Conservation (phyloP, 768 basidiomycete genomes). For the Termitomyces sp. region DNA sequence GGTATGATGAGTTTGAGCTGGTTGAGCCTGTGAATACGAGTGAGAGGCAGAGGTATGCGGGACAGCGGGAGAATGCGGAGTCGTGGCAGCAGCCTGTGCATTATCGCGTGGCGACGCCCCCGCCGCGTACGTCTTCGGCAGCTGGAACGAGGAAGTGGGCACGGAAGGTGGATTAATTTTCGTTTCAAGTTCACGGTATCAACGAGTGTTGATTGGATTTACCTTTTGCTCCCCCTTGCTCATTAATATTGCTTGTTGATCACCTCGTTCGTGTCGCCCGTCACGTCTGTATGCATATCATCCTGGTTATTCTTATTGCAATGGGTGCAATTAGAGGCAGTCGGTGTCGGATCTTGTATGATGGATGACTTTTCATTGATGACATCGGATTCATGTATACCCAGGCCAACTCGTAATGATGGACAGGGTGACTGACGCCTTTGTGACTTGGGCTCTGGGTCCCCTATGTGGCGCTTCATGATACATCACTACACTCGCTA, state of each 20-base stretch:
- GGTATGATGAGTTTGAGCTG: conserved; percentile 12
- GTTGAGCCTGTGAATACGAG: conserved; percentile 1
- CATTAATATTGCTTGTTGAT: neutral
- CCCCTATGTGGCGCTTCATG: neutral
- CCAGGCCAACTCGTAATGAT: neutral
- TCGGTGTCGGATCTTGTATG: conserved; percentile 13
- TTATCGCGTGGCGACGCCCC: conserved; percentile 35
- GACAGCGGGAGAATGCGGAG: conserved; percentile 14
- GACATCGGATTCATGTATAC: neutral
- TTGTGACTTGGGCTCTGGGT: neutral
- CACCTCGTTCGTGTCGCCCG: too few species aligned
- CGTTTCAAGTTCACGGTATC: conserved; percentile 6
- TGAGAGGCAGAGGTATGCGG: conserved; percentile 9
- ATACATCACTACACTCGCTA: too few species aligned
- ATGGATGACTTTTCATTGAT: neutral
- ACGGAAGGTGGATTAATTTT: conserved; percentile 60
- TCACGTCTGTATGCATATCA: too few species aligned
- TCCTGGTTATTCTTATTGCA: too few species aligned
- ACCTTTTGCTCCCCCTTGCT: conserved; percentile 5
- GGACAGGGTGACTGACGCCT: neutral
- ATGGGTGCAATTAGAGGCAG: neutral
- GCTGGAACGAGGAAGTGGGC: conserved; percentile 65
- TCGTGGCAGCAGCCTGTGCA: conserved; percentile 20
- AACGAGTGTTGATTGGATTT: conserved; percentile 12
- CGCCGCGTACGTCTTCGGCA: conserved; percentile 35